Base-by-base conservation (phyloP, 2,329 filamentous ascomycete species). In the Xylariaceae sp. region DNA sequence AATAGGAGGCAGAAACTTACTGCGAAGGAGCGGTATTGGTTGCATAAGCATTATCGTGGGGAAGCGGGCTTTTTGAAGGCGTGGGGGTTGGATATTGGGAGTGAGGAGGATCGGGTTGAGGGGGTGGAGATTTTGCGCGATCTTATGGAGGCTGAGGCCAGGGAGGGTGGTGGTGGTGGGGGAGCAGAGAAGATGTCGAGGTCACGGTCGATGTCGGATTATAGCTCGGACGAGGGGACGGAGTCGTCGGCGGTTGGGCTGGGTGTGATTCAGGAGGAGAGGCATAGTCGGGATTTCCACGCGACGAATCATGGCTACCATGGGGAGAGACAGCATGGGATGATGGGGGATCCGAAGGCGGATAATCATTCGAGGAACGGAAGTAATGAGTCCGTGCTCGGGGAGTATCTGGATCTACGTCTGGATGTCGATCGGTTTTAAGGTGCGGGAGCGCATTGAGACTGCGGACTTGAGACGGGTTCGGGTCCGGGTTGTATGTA, bases 41-140 rank as follows among this genome's bases (percentile, higher is more conserved):
- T 70, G 34, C 68, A 70, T 58, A 55, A 62, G 35, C 65, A 70
- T 47, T 70, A 70, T 58, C 66, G 68, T 11, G 68, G 68, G 45
- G 68, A 70, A 56, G 66, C 68, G 2, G 65, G 58, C 8, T 70
- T 70, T 58, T 58, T 70, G 34, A 65, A 62, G 17, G 67, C 68
- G 5, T 70, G 68, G 68, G 68, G 68, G 1, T 58, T 70, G 8
- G 58, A 63, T 47, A 70, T 70, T n/a, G 54, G 56, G 8, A 66
- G 49, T 17, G 61, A 62, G 15, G 63, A 66, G n/a, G 68, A 70
- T n/a, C 62, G 68, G 4, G 64, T 63, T 10, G 68, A 70, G 48
- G 68, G 68, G 0, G 55, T 58, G 2, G 44, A 13, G 30, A 65
- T 70, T 37, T 30, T 70, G 51, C 64, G 64, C 3, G 68, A 70